Base-by-base conservation (phyloP, 208 protist species). In the Leishmania mexicana region DNA sequence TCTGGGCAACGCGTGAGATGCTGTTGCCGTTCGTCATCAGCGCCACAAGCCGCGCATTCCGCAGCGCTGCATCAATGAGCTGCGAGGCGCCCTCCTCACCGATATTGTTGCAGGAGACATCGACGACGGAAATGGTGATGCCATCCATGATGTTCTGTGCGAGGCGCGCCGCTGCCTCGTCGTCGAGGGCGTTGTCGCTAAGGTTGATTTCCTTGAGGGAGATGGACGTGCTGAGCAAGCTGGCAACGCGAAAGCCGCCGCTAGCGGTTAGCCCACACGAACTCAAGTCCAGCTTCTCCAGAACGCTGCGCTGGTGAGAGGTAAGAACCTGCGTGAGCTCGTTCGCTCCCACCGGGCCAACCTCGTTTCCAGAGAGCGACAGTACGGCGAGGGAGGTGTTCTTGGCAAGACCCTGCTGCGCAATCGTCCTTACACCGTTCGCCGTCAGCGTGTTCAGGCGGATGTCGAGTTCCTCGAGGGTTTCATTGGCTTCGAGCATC, bases 151-250 rank as follows among this genome's bases (percentile, higher is more conserved):
- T 94, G 85, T 89, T 93, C 31, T 88, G 85, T 60, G 95, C 89
- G 31, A 97, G 74, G 4, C 86, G 83, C 35, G 88, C 83, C 11
- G 95, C 93, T 31, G 87, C 89, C 83, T 96, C 95, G 80, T 97
- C 93, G 74, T 97, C 92, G 47, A 96, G 81, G 28, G 86, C 78
- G 83, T 97, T 97, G 84, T 95, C 93, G 80, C 91, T 93, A 7
- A 97, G 88, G 79, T 96, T 93, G 53, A 96, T 54, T 28, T 94
- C 89, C 54, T 85, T 86, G 1, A 97, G 70, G 1, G 90, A 89
- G 57, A 88, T 89, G 74, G 93, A 95, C 11, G 87, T 84, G 54
- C 82, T 87, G 31, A 97, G 90, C 13, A 96, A 78, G 60, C 86
- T 89, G 40, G 93, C 93, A 17, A 97, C 87, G 49, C 91, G 92